Conservation (phyloP, 768 basidiomycete species). For the Megacollybia marginata region DNA sequence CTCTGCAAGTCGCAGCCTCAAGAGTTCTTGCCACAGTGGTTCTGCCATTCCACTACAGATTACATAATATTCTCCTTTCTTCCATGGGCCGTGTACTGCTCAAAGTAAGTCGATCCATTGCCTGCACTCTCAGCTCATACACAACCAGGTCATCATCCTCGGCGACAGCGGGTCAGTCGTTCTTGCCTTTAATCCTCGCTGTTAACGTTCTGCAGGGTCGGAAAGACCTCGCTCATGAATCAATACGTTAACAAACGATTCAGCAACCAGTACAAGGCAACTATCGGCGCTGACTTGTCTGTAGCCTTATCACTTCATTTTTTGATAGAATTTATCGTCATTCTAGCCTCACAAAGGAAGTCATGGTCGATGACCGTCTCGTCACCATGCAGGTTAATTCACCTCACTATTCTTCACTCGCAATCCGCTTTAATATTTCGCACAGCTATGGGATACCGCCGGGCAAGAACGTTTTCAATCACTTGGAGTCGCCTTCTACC, state of each 20-base stretch:
- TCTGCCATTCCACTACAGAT: slow-evolving; percentile 51
- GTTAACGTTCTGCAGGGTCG: slow-evolving; percentile 55
- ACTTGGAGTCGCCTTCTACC: slow-evolving; percentile 97
- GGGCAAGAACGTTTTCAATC: slow-evolving; percentile 99
- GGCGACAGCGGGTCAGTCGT: slow-evolving; percentile 88
- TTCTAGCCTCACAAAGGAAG: slow-evolving; percentile 88
- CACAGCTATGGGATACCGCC: slow-evolving; percentile 96
- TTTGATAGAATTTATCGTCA: slow-evolving; percentile 10
- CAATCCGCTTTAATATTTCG: not conserved
- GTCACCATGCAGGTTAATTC: slow-evolving; percentile 93
- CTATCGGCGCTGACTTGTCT: slow-evolving; percentile 94
- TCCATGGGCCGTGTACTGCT: slow-evolving; percentile 81
- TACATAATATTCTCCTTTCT: slow-evolving; percentile 15
- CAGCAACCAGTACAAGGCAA: slow-evolving; percentile 99
- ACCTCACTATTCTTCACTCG: not conserved
- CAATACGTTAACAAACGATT: slow-evolving; percentile 99
- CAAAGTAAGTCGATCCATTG: slow-evolving; percentile 44
- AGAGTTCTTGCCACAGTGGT: slow-evolving; percentile 77
- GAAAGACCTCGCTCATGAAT: slow-evolving; percentile 99
- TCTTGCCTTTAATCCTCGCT: slow-evolving; percentile 2
- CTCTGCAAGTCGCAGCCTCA: slow-evolving; percentile 72
- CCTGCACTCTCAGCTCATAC: slow-evolving; percentile 4
- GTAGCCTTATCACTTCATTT: slow-evolving; percentile 23
- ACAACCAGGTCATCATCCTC: slow-evolving; percentile 87
- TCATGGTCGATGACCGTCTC: slow-evolving; percentile 95